Conservation (phyloP, 2,329 filamentous ascomycete species). For the Lecanicillium sp. region DNA sequence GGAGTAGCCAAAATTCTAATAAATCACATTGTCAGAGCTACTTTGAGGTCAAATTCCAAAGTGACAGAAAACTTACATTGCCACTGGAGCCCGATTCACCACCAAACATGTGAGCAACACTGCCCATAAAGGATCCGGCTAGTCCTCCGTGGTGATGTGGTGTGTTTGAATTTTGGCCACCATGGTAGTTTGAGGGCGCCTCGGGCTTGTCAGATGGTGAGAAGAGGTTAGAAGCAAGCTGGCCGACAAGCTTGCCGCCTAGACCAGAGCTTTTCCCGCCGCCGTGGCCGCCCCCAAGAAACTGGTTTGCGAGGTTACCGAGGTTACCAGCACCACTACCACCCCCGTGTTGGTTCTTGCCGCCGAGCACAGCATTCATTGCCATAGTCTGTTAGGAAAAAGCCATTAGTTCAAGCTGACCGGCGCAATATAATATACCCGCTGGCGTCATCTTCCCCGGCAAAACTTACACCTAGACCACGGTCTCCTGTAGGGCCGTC, state of each 20-base stretch:
- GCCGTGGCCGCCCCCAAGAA: slow-evolving; percentile 29
- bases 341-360: slow-evolving; percentile 30
- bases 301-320: slow-evolving; percentile 37
- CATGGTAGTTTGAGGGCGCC: slow-evolving; percentile 38
- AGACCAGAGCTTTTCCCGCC: slow-evolving; percentile 28
- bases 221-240: slow-evolving; percentile 48
- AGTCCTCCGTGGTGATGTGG: slow-evolving; percentile 37
- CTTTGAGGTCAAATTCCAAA: slow-evolving; percentile 16
- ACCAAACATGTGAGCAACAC: slow-evolving; percentile 45
- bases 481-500: slow-evolving; percentile 50
- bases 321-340: slow-evolving; percentile 24
- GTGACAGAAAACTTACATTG: slow-evolving; percentile 18
- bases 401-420: background rate
- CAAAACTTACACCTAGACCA: slow-evolving; percentile 54
- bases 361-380: slow-evolving; percentile 48
- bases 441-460: too few relatives aligned
- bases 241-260: slow-evolving; percentile 47
- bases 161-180: slow-evolving; percentile 31
- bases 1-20: slow-evolving; percentile 57
- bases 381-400: slow-evolving; percentile 46
- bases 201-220: slow-evolving; percentile 40
- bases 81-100: slow-evolving; percentile 31
- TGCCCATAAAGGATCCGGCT: slow-evolving; percentile 45
- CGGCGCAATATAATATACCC: too few relatives aligned
- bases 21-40: slow-evolving; percentile 21